phyloP scores from a whole-genome alignment of 306 rosid genomes.

The Heteromeles arbutifolia region DNA sequence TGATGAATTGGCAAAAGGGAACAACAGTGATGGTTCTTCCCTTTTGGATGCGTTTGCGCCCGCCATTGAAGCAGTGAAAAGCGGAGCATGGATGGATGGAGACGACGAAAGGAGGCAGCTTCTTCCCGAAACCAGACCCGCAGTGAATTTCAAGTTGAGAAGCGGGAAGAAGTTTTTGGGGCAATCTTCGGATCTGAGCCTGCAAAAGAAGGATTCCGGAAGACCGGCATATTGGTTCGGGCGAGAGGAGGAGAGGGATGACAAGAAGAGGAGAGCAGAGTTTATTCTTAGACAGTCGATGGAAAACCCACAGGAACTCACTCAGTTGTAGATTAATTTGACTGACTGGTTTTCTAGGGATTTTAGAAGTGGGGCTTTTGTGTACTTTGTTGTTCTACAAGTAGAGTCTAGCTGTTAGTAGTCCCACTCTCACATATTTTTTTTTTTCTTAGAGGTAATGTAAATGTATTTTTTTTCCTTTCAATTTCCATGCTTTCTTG shows the following conservation, averaged over 20 bases:
- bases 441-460: constrained; percentile 18
- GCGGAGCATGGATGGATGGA: constrained; percentile 46
- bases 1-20: constrained; percentile 21
- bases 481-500: constrained; percentile 17
- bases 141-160: constrained; percentile 69
- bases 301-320: constrained; percentile 84
- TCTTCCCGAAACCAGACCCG: constrained; percentile 53
- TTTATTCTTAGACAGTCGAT: constrained; percentile 75
- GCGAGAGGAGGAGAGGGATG: constrained; percentile 80
- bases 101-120: constrained; percentile 38
- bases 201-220: constrained; percentile 55
- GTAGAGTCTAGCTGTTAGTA: constrained; percentile 18
- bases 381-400: constrained; percentile 17
- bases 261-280: constrained; percentile 88
- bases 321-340: constrained; percentile 52
- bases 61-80: constrained; percentile 63
- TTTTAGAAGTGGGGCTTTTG: constrained; percentile 14
- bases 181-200: constrained; percentile 54
- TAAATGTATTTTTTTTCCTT: constrained; percentile 7
- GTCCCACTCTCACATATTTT: no score
- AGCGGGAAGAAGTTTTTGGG: constrained; percentile 75
- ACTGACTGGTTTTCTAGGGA: constrained; percentile 19
- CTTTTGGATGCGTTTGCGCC: constrained; percentile 85
- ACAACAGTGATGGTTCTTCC: constrained; percentile 26
- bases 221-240: constrained; percentile 34